Percentiles rank a stretch among this genome's conserved stretches.
phyloP scores from a whole-genome alignment of 169 alveolate species.

The Plasmodium ovale region DNA sequence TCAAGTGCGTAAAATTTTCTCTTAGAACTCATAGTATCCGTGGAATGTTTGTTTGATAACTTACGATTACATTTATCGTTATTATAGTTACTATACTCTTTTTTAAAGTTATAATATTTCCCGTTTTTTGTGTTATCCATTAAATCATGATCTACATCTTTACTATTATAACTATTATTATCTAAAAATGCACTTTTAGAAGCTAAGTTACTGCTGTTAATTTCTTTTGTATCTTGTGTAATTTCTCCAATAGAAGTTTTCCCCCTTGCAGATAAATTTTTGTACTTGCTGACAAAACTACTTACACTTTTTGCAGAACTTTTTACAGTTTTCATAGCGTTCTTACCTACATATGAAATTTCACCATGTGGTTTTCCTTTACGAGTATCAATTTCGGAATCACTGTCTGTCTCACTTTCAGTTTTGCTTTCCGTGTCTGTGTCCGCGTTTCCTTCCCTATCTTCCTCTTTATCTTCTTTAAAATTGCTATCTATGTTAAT shows the following conservation, averaged over 20 bases:
- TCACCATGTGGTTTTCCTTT: constrained; percentile 17
- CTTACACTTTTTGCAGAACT: constrained; percentile 26
- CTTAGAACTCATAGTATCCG: constrained; percentile 33
- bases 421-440: not conserved
- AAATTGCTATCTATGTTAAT: constrained; percentile 32
- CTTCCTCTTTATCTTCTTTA: constrained; percentile 10
- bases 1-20: constrained; percentile 69
- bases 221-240: constrained; percentile 21
- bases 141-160: constrained; percentile 2
- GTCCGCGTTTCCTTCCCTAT: constrained; percentile 8
- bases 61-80: not conserved
- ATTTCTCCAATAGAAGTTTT: constrained; percentile 11
- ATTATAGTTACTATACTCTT: constrained; percentile 12
- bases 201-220: not conserved
- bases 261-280: constrained; percentile 14
- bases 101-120: constrained; percentile 14
- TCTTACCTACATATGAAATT: constrained; percentile 23
- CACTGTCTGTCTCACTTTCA: too few species aligned
- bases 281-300: constrained; percentile 6
- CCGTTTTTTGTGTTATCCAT: constrained; percentile 11
- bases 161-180: constrained; percentile 29
- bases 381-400: constrained; percentile 2
- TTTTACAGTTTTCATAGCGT: constrained; percentile 18
- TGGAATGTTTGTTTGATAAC: constrained; percentile 6
- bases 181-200: not conserved